Evolutionary conservation across 1,284 basidiomycete genomes (phyloP), one percentile per base, ranked within the genome.

Genomic region (Trichosporon faecale): DNA sequence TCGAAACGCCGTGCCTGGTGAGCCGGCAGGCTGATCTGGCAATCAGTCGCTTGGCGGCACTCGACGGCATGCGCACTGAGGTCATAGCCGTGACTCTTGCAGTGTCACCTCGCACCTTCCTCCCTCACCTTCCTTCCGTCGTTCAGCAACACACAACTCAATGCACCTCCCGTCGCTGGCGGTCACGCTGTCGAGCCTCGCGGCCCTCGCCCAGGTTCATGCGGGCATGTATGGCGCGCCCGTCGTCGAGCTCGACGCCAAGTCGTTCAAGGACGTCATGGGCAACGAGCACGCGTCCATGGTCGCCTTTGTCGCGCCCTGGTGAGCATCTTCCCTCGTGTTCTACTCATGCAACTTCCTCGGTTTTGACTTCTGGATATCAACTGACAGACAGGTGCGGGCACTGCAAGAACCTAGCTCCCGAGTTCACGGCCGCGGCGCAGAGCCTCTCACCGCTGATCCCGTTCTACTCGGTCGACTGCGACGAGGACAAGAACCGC

Each of bases 401-500:
- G 88, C 93, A 97, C 81, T 98, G 95, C 82, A 89, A 95, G 85
- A 86, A 86, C 61, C 89, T 96, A 85, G 92, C 86, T 1, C 95
- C 95, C 0, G 92, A 97, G 79, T 94, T 89, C 79, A 89, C 88
- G 76, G 91, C 91, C 76, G 94, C 93, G 1, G 94, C 94, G 0
- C 80, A 88, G 9, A 90, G 89, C 0, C 87, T 97, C 25, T 86
- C 90, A 70, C 94, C 94, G 8, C 86, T 98, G 44, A 87, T 98
- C 37, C 93, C 94, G 0, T 87, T 92, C 71, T 96, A 95, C 81
- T 91, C 93, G 12, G 88, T 98, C 60, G 93, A 98, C 81, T 98
- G 95, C 75, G 95, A 98, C 77, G 90, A 87, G n/a, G 87, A 89
- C 27, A 85, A 85, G 77, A 96, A 97, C 84, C 93, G 91, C 81